Percentiles rank a stretch among this genome's conserved stretches.
Evolutionary conservation across 2,329 filamentous ascomycete species (phyloP).

Genomic region (Fusarium sublunatum): DNA sequence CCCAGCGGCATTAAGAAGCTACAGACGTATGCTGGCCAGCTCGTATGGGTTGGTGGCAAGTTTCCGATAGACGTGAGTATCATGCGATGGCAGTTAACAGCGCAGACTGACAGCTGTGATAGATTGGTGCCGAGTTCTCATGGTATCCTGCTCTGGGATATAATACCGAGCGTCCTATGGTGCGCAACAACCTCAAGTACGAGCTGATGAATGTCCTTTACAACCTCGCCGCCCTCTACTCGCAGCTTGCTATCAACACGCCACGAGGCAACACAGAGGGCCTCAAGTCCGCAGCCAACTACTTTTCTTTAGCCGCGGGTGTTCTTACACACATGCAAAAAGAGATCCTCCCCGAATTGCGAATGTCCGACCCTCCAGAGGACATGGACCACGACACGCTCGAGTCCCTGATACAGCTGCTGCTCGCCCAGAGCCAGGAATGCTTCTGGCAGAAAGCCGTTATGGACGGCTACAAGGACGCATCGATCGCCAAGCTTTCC

Average conservation of each 20-base stretch:
- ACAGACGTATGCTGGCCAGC: constrained; percentile 90
- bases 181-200: constrained; percentile 76
- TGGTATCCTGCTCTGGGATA: constrained; percentile 97
- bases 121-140: constrained; percentile 94
- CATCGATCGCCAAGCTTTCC: constrained; percentile 89
- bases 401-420: constrained; percentile 82
- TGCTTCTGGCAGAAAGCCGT: constrained; percentile 99
- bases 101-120: constrained; percentile 13
- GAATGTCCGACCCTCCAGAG: constrained; percentile 83
- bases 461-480: constrained; percentile 92
- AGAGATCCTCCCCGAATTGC: constrained; percentile 82
- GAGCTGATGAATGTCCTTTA: constrained; percentile 93
- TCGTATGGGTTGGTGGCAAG: constrained; percentile 93
- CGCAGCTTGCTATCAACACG: constrained; percentile 85
- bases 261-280: constrained; percentile 84
- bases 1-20: constrained; percentile 86
- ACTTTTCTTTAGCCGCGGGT: constrained; percentile 89
- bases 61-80: constrained; percentile 86
- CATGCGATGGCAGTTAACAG: not conserved
- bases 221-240: constrained; percentile 93
- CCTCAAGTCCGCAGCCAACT: constrained; percentile 87
- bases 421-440: constrained; percentile 94
- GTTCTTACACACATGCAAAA: constrained; percentile 82
- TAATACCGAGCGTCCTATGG: constrained; percentile 78
- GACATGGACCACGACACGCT: constrained; percentile 94